phyloP scores from a whole-genome alignment of 495 filamentous ascomycete genomes.

The Hyaloscypha bicolor region DNA sequence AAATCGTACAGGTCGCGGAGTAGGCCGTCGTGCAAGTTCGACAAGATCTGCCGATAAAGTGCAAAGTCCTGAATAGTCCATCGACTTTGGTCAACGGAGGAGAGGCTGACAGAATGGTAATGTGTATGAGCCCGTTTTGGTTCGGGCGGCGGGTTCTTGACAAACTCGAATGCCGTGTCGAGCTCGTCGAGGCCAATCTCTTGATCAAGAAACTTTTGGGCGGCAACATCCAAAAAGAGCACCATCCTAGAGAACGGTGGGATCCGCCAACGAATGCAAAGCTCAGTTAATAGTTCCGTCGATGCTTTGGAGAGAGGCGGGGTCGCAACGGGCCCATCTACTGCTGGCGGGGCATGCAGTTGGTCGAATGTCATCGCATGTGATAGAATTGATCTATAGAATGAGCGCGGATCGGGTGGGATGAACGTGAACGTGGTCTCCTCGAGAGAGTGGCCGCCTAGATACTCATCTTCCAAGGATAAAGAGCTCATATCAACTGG shows the following conservation, averaged over 20 bases:
- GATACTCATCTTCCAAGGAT: conserved; percentile 59
- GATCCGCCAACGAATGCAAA: conserved; percentile 87
- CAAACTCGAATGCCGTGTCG: conserved; percentile 77
- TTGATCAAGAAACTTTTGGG: conserved; percentile 82
- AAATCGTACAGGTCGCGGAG: conserved; percentile 86
- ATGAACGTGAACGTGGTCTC: conserved; percentile 78
- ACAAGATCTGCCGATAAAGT: conserved; percentile 72
- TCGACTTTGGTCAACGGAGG: conserved; percentile 47
- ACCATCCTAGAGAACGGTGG: conserved; percentile 80
- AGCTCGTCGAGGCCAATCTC: conserved; percentile 80
- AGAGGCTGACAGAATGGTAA: conserved; percentile 47
- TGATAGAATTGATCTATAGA: conserved; percentile 76
- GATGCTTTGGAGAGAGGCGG: conserved; percentile 81
- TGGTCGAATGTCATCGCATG: conserved; percentile 68
- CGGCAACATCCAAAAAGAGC: conserved; percentile 81
- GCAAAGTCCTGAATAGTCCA: conserved; percentile 85
- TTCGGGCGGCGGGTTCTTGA: conserved; percentile 70
- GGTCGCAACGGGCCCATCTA: conserved; percentile 46
- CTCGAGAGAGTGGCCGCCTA: conserved; percentile 39
- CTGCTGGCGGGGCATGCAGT: conserved; percentile 41
- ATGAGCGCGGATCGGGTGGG: conserved; percentile 78
- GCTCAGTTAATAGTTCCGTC: conserved; percentile 79
- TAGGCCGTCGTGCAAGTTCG: conserved; percentile 77
- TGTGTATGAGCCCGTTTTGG: conserved; percentile 56
- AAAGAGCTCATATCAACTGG: conserved; percentile 75